phyloP scores from a whole-genome alignment of 495 filamentous ascomycete species.

The Halenospora varia region DNA sequence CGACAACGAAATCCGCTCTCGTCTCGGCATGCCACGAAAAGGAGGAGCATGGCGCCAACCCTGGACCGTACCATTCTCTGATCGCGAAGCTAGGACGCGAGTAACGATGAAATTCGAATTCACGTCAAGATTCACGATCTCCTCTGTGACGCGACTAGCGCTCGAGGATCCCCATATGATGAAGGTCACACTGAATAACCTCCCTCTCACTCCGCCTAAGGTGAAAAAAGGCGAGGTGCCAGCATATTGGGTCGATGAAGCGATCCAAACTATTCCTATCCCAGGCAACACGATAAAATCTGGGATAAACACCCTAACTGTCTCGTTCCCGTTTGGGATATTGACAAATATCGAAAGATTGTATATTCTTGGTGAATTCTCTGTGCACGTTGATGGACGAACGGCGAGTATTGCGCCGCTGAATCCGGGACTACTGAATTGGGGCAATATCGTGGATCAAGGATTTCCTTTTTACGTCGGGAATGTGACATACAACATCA shows the following conservation, averaged over 20 bases:
- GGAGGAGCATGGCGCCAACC: slow-evolving; percentile 18
- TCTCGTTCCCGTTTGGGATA: slow-evolving; percentile 18
- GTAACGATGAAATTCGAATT: slow-evolving; percentile 14
- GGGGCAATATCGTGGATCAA: slow-evolving; percentile 18
- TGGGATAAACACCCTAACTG: slow-evolving; percentile 11
- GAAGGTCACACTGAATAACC: slow-evolving; percentile 12
- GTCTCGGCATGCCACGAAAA: slow-evolving; percentile 18
- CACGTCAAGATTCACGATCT: slow-evolving; percentile 3
- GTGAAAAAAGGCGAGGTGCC: background rate
- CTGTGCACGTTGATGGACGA: slow-evolving; percentile 6
- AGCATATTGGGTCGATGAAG: slow-evolving; percentile 26
- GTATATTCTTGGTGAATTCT: slow-evolving; percentile 23
- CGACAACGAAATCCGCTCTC: slow-evolving; percentile 21
- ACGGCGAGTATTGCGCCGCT: slow-evolving; percentile 4
- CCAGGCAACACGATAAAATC: slow-evolving; percentile 4
- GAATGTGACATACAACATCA: slow-evolving; percentile 22
- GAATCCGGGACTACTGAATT: slow-evolving; percentile 2
- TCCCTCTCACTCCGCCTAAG: background rate
- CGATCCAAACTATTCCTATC: slow-evolving; percentile 12
- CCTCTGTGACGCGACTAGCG: slow-evolving; percentile 4
- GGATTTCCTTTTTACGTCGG: slow-evolving; percentile 27
- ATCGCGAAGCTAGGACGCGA: slow-evolving; percentile 6
- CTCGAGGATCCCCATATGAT: slow-evolving; percentile 16
- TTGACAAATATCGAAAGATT: slow-evolving; percentile 27
- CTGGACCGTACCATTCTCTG: slow-evolving; percentile 14